phyloP scores from a whole-genome alignment of 2,329 filamentous ascomycete species.

The Fusarium sarcochroum region DNA sequence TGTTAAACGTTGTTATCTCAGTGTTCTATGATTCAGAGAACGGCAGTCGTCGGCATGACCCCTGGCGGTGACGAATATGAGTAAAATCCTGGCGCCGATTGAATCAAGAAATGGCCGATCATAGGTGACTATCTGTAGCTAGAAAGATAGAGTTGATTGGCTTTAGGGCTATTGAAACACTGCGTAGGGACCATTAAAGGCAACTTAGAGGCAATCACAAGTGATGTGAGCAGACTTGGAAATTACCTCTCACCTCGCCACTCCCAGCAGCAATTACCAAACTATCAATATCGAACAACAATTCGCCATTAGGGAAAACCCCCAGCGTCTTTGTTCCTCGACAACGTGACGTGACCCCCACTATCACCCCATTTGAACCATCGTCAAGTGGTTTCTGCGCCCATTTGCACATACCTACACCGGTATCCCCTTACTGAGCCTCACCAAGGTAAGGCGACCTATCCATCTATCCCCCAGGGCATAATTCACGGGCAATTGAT shows the following conservation, averaged over 20 bases:
- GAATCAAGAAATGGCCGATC: constrained; percentile 10
- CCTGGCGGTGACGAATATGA: constrained; percentile 1
- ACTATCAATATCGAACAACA: constrained; percentile 29
- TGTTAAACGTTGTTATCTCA: constrained; percentile 17
- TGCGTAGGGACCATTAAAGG: constrained; percentile 19
- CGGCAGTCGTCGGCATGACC: constrained; percentile 38
- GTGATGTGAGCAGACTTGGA: constrained; percentile 11
- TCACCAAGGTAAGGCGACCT: constrained; percentile 34
- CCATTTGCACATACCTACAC: constrained; percentile 25
- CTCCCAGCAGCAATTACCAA: constrained; percentile 13
- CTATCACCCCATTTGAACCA: constrained; percentile 44
- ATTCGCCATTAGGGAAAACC: constrained; percentile 10
- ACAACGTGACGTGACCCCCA: constrained; percentile 50
- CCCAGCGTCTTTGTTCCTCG: constrained; percentile 18
- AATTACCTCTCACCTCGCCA: constrained; percentile 11
- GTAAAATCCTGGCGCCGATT: constrained; percentile 2
- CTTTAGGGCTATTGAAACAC: constrained; percentile 31
- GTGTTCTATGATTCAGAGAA: constrained; percentile 16
- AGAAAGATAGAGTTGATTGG: constrained; percentile 15
- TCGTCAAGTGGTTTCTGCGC: constrained; percentile 36
- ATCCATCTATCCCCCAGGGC: neutral
- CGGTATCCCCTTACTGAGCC: constrained; percentile 19
- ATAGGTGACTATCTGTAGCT: constrained; percentile 6
- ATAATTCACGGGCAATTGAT: constrained; percentile 11
- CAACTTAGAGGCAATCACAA: constrained; percentile 1